Evolutionary conservation across 108 stramenopile genomes (phyloP).

Genomic region (Nannochloropsis gaditana): DNA sequence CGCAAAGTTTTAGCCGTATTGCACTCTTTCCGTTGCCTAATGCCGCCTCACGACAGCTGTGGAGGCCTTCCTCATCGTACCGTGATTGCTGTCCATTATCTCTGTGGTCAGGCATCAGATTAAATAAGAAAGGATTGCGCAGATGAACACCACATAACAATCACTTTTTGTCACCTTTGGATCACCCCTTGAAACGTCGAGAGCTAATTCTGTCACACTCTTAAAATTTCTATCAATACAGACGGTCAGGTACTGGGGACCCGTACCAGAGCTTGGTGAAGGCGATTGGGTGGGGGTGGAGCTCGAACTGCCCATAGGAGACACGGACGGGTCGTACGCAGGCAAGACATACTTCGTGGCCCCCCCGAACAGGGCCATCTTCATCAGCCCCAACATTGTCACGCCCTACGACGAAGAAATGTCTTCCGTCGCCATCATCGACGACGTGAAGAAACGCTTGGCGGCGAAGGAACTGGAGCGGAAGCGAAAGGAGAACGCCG

Average conservation of each 20-base stretch:
- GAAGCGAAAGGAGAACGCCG: neutral
- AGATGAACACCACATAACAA: too few species aligned
- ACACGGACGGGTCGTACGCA: slow-evolving; percentile 50
- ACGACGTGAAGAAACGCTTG: neutral
- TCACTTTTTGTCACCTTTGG: too few species aligned
- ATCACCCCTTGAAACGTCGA: too few species aligned
- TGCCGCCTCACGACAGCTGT: too few species aligned
- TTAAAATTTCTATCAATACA: neutral
- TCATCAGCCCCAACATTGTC: neutral
- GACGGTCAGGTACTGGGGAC: neutral
- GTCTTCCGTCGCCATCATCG: neutral
- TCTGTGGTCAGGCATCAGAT: too few species aligned
- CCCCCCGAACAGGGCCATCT: slow-evolving; percentile 22
- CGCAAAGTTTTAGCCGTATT: too few species aligned
- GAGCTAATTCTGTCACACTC: too few species aligned
- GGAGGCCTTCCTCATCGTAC: too few species aligned
- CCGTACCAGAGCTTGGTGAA: neutral
- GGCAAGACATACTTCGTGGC: slow-evolving; percentile 47
- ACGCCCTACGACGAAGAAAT: neutral
- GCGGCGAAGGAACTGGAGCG: neutral
- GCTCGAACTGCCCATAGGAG: slow-evolving; percentile 48
- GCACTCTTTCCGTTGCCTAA: too few species aligned
- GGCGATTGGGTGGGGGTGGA: slow-evolving; percentile 50
- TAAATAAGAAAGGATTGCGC: too few species aligned
- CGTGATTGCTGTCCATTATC: too few species aligned